phyloP scores from a whole-genome alignment of 352 stramenopile species.

The Pythium graminicola region DNA sequence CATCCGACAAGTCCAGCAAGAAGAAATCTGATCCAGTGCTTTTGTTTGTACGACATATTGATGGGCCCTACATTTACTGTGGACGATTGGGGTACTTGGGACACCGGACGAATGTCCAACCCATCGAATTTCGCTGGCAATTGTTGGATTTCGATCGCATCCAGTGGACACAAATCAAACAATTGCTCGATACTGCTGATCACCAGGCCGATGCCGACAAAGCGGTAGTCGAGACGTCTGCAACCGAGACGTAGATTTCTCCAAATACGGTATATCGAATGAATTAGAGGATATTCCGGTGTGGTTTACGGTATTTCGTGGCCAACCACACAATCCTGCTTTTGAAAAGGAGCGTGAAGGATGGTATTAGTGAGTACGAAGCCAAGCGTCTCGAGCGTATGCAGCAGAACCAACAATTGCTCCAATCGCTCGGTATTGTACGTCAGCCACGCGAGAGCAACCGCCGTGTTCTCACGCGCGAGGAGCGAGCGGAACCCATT shows the following conservation, averaged over 20 bases:
- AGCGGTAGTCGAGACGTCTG: slow-evolving; percentile 1
- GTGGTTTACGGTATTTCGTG: too few species aligned
- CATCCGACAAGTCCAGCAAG: background rate
- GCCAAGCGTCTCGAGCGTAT: slow-evolving; percentile 1
- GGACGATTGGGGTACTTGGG: slow-evolving; percentile 51
- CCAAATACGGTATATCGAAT: background rate
- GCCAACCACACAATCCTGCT: too few species aligned
- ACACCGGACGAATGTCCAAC: slow-evolving; percentile 19
- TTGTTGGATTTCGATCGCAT: slow-evolving; percentile 36
- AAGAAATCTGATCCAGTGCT: slow-evolving; percentile 25
- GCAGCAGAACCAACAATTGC: slow-evolving; percentile 1
- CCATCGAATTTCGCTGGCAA: slow-evolving; percentile 65
- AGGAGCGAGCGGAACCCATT: background rate
- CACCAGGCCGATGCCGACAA: background rate
- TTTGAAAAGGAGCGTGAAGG: too few species aligned
- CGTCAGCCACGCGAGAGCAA: background rate
- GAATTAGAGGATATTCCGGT: too few species aligned
- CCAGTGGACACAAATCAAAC: slow-evolving; percentile 25
- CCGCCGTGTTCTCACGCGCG: background rate
- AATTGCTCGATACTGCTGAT: slow-evolving; percentile 19
- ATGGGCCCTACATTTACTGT: slow-evolving; percentile 63
- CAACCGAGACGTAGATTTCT: background rate
- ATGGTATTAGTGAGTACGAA: background rate
- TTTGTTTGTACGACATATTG: slow-evolving; percentile 45
- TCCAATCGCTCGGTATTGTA: background rate